Conservation (phyloP, 2,329 filamentous ascomycete genomes). For the Cytospora piceae region DNA sequence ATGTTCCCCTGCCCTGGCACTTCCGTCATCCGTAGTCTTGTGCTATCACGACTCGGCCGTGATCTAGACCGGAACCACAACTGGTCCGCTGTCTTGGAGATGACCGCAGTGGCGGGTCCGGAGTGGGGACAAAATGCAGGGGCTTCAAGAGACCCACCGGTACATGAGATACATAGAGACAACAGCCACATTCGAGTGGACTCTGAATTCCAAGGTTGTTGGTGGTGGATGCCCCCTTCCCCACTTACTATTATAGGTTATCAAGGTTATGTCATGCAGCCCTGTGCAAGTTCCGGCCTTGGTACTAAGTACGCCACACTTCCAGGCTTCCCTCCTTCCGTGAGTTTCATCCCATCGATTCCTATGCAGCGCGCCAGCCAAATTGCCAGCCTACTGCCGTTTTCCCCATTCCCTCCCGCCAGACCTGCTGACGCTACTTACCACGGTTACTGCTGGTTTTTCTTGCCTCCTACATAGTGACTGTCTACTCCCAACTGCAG, state of each 20-base stretch:
- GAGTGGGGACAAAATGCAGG: constrained; percentile 15
- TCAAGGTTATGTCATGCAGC: constrained; percentile 22
- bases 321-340: neutral
- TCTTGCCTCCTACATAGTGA: constrained; percentile 46
- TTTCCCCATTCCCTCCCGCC: neutral
- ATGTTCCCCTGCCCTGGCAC: neutral
- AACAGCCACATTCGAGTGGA: neutral
- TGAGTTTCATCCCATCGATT: neutral
- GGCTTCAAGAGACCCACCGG: constrained; percentile 7
- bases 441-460: constrained; percentile 15
- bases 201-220: too few species aligned
- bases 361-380: constrained; percentile 15
- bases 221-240: neutral
- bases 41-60: constrained; percentile 1
- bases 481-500: constrained; percentile 51
- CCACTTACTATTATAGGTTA: too few species aligned
- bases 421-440: constrained; percentile 4
- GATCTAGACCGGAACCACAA: constrained; percentile 15
- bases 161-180: constrained; percentile 27
- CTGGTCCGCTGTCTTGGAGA: constrained; percentile 17
- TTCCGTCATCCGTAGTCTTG: constrained; percentile 24
- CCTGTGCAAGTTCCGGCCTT: neutral
- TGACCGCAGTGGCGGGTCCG: constrained; percentile 25
- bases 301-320: neutral
- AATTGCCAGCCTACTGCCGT: neutral